Conservation (phyloP, 129 eudicot genomes). For the Chrysanthemum seticuspe region DNA sequence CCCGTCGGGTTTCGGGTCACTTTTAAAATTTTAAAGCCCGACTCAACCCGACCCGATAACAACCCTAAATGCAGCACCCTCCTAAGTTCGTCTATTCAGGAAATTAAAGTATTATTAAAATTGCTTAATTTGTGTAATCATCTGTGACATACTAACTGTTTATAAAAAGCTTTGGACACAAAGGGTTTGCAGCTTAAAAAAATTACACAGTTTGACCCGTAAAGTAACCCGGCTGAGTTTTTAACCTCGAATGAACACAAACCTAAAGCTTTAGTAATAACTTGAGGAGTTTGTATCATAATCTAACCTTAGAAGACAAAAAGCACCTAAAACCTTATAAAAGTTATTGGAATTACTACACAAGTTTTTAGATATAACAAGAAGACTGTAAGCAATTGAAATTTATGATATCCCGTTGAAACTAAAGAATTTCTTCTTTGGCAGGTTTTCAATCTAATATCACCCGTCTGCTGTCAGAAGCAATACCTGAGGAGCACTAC, state of each 20-base stretch:
- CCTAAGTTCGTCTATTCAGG: neutral
- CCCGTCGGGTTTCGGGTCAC: no score
- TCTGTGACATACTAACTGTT: neutral
- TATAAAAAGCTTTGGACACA: neutral
- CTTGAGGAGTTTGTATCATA: neutral
- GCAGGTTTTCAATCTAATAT: neutral
- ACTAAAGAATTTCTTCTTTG: neutral
- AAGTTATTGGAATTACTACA: no score
- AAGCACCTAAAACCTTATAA: no score
- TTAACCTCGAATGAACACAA: neutral
- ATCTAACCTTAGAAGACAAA: no score
- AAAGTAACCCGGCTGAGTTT: neutral
- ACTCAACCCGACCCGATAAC: no score
- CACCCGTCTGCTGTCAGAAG: neutral
- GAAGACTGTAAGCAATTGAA: no score
- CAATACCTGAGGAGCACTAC: slow-evolving; percentile 93
- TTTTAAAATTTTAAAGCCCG: no score
- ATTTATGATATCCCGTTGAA: neutral
- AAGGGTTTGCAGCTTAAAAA: neutral
- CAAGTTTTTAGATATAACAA: no score
- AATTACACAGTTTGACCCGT: neutral
- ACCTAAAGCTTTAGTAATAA: neutral
- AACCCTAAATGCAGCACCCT: neutral
- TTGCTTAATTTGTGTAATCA: neutral
- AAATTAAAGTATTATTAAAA: neutral